Percentiles rank a stretch among this genome's conserved stretches.
These are phyloP conservation scores for Vitrella brassicaformis DNA, from an alignment of 73 alveolate species.

Conservation along the genomic window DNA sequence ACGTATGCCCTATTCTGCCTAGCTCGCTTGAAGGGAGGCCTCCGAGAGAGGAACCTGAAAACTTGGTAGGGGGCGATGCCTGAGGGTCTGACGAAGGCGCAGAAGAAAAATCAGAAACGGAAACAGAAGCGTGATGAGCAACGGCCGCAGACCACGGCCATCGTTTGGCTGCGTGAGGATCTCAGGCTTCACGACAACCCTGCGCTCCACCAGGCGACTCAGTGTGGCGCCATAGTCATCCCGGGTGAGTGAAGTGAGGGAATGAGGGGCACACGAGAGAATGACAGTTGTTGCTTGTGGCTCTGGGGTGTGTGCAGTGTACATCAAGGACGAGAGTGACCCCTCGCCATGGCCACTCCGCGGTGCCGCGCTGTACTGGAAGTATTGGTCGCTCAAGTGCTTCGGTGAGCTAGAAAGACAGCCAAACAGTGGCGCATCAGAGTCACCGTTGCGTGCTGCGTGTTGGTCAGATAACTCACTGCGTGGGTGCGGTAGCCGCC, in stretches of 20 bases:
- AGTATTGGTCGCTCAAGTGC: not conserved
- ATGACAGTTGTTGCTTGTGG: not conserved
- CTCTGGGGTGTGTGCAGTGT: not conserved
- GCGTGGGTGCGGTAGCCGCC: slow-evolving; percentile 11
- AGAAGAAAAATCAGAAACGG: not conserved
- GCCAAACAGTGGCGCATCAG: not conserved
- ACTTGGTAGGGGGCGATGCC: no score
- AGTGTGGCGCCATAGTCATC: slow-evolving; percentile 6
- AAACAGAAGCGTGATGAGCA: not conserved
- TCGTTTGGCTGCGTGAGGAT: slow-evolving; percentile 23
- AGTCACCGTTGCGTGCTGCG: not conserved
- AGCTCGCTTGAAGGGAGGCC: no score
- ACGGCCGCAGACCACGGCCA: not conserved
- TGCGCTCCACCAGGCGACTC: slow-evolving; percentile 25
- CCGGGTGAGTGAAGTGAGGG: not conserved
- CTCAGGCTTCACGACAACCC: slow-evolving; percentile 32
- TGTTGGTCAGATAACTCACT: slow-evolving; percentile 4
- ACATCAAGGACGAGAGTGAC: slow-evolving; percentile 20
- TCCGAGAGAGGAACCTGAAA: no score
- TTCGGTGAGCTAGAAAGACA: not conserved
- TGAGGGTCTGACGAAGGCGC: no score
- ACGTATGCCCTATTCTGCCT: no score
- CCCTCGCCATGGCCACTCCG: slow-evolving; percentile 36
- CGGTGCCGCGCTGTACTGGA: slow-evolving; percentile 30
- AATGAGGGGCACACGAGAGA: not conserved